Percentiles rank a stretch among this genome's conserved stretches.
phyloP scores from a whole-genome alignment of 2,329 filamentous ascomycete genomes.

The Aspergillus eucalypticola region DNA sequence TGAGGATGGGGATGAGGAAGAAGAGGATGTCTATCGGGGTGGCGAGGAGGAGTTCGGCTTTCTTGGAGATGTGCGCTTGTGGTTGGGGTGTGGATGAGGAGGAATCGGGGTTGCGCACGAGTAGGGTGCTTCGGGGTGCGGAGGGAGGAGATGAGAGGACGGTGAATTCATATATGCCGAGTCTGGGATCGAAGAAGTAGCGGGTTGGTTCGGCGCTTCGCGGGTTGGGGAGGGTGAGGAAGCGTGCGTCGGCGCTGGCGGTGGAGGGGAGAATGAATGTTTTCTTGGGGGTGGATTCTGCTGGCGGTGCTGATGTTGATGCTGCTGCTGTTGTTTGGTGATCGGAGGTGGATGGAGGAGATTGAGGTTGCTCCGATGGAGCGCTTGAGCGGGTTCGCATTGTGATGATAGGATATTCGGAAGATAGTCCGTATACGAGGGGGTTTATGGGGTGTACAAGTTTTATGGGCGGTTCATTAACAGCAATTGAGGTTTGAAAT shows the following conservation, averaged over 20 bases:
- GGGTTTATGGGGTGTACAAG: too few species aligned
- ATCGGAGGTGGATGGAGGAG: slow-evolving; percentile 14
- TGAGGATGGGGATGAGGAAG: slow-evolving; percentile 72
- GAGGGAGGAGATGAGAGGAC: slow-evolving; percentile 54
- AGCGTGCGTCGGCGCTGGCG: slow-evolving; percentile 53
- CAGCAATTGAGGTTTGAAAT: background rate
- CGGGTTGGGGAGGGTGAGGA: slow-evolving; percentile 59
- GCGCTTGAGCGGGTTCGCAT: slow-evolving; percentile 29
- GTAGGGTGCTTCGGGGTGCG: slow-evolving; percentile 57
- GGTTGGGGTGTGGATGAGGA: slow-evolving; percentile 6
- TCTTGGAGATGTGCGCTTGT: slow-evolving; percentile 62
- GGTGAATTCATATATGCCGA: slow-evolving; percentile 64
- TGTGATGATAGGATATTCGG: background rate
- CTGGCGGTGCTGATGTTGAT: slow-evolving; percentile 11
- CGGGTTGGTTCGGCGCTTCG: slow-evolving; percentile 49
- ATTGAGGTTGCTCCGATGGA: slow-evolving; percentile 10
- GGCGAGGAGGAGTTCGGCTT: slow-evolving; percentile 76
- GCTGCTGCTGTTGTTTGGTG: slow-evolving; percentile 22
- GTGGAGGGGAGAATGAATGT: slow-evolving; percentile 60
- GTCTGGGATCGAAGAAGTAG: slow-evolving; percentile 61
- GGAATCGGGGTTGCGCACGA: slow-evolving; percentile 37
- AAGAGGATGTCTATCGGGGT: slow-evolving; percentile 85
- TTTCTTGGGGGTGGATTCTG: slow-evolving; percentile 41
- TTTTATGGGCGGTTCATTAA: background rate
- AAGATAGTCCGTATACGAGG: too few species aligned